These are phyloP conservation scores for Ceratocystis huliohia DNA, from an alignment of 2,329 filamentous ascomycete species.

Conservation along the genomic window DNA sequence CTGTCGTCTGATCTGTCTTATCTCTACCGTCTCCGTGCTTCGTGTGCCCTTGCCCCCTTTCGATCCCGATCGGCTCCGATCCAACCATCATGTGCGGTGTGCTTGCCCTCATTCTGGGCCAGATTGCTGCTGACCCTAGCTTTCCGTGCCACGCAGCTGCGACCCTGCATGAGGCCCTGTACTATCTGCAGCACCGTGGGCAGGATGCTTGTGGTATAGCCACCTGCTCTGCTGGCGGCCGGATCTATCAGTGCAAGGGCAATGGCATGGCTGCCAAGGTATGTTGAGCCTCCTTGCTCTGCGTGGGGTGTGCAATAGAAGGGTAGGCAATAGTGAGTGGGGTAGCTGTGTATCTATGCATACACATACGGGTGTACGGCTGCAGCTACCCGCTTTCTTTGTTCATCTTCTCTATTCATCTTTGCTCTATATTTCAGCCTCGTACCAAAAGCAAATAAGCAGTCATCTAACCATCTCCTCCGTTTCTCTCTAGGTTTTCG, in stretches of 20 bases:
- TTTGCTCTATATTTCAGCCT: background rate
- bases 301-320: background rate
- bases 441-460: background rate
- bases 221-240: conserved; percentile 55
- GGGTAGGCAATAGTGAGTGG: background rate
- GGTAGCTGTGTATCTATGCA: background rate
- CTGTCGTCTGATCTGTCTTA: background rate
- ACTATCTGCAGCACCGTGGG: conserved; percentile 57
- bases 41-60: background rate
- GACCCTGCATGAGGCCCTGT: conserved; percentile 59
- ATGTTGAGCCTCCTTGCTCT: background rate
- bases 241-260: conserved; percentile 81
- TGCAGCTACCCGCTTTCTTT: background rate
- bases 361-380: background rate
- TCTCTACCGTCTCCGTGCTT: background rate
- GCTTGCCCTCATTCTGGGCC: conserved; percentile 47
- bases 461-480: background rate
- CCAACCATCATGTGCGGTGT: conserved; percentile 45
- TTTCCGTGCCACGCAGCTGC: conserved; percentile 36
- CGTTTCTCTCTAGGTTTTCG: conserved; percentile 71
- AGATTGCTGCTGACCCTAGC: conserved; percentile 32
- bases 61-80: conserved; percentile 23
- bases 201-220: conserved; percentile 85
- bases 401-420: background rate
- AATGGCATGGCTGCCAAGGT: conserved; percentile 72